Base-by-base conservation (phyloP, 768 basidiomycete genomes). In the Tylopilus rubrobrunneus region DNA sequence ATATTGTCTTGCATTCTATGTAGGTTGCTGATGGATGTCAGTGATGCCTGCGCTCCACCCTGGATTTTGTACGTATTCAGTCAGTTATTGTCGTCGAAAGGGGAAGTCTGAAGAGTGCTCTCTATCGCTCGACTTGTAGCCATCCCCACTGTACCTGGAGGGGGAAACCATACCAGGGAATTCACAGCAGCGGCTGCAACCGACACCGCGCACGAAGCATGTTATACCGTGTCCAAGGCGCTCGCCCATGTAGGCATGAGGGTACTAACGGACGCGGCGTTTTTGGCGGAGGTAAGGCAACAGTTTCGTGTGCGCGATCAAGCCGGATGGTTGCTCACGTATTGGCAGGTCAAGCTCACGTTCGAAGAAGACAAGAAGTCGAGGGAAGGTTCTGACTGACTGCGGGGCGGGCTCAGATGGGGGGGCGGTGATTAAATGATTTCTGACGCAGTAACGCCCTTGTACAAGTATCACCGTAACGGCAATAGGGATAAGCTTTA, bases 151-250 rank as follows among this genome's bases (percentile, higher is more conserved):
- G 74, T 82, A 21, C 65, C 72, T 0, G 76, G 83, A 58, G 90
- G 89, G 11, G 89, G 89, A 8, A 92, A 92, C 62, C 91, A 92
- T 60, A 92, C 91, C 0, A 71, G 70, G 2, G 83, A 73, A 12
- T 92, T 92, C 64, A 71, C 80, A n/a, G 69, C 79, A 19, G 73
- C 87, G 0, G 88, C 88, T 0, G 75, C 80, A 0, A 85, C 82
- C 0, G 65, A 73, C 4, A 73, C 71, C 28, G 81, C 89, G 0
- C 91, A 92, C 56, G 72, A 81, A 27, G 86, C 84, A 6, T 84
- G 82, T 56, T 68, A 91, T 46, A 77, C 81, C 51, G 76, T 89
- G 4, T 80, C 84, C 21, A 88, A 87, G 61, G 85, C 83, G 5
- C 76, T 92, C 12, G 88, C 90, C 3, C 78, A 80, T 14, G 80